phyloP scores from a whole-genome alignment of 805 yeast species.

The Wickerhamomyces ciferrii region DNA sequence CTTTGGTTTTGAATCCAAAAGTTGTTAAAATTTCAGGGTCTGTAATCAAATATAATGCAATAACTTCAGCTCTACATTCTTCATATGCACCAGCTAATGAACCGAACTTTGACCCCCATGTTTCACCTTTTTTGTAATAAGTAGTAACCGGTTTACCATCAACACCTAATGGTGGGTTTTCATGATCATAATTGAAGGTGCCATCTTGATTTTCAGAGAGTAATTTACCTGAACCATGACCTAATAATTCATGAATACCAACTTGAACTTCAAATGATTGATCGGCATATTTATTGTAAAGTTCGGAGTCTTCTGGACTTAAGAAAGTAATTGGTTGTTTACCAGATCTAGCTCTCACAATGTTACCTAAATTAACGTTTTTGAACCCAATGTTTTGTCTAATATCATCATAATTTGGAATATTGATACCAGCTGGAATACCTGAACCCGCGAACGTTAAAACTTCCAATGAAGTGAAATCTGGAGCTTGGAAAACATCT shows the following conservation, averaged over 20 bases:
- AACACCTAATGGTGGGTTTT: conserved; percentile 55
- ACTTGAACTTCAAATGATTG: conserved; percentile 92
- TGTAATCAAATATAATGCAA: conserved; percentile 75
- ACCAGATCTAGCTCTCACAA: conserved; percentile 67
- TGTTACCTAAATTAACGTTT: conserved; percentile 85
- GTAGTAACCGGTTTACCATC: conserved; percentile 60
- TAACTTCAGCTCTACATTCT: conserved; percentile 90
- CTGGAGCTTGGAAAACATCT: conserved; percentile 86
- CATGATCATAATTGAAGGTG: conserved; percentile 64
- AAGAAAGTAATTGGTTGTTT: conserved; percentile 69
- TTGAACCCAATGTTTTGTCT: conserved; percentile 81
- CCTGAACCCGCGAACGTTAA: conserved; percentile 87
- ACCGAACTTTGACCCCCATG: conserved; percentile 89
- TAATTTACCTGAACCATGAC: conserved; percentile 89
- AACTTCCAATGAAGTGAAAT: conserved; percentile 86
- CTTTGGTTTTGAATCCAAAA: conserved; percentile 56
- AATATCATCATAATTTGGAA: conserved; percentile 89
- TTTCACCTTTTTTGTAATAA: conserved; percentile 74
- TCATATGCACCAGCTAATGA: conserved; percentile 82
- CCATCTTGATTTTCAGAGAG: conserved; percentile 56
- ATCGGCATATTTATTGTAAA: conserved; percentile 66
- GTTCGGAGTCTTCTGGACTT: conserved; percentile 41
- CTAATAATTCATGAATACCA: conserved; percentile 86
- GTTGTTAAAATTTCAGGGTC: conserved; percentile 63
- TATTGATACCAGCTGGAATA: conserved; percentile 89